Percentiles rank a stretch among this genome's conserved stretches.
phyloP scores from a whole-genome alignment of 257 asterid species.

The Leonotis leonurus region DNA sequence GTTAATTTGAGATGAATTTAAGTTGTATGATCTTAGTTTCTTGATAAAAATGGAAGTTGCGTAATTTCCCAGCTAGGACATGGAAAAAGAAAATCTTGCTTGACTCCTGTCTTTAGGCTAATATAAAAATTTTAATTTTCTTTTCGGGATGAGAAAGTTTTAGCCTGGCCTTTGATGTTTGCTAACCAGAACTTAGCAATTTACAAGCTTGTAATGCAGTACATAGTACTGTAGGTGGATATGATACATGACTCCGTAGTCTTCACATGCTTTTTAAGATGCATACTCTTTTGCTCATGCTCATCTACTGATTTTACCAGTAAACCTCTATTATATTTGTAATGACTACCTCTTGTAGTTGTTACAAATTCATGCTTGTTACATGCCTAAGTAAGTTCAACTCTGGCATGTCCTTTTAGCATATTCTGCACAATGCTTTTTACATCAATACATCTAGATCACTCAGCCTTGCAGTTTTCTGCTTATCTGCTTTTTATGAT shows the following conservation, averaged over 20 bases:
- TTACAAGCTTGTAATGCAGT: background rate
- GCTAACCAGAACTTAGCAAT: background rate
- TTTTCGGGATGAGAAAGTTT: background rate
- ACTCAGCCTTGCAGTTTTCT: background rate
- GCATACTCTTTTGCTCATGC: background rate
- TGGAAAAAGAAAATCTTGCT: background rate
- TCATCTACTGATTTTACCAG: background rate
- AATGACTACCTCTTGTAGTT: background rate
- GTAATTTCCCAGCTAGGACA: background rate
- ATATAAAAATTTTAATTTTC: background rate
- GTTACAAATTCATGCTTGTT: slow-evolving; percentile 1
- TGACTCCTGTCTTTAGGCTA: background rate
- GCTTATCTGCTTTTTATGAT: background rate
- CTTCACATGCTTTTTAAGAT: background rate
- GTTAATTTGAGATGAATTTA: background rate
- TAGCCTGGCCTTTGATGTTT: slow-evolving; percentile 2
- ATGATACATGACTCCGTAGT: background rate
- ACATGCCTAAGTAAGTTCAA: background rate
- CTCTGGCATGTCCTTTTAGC: background rate
- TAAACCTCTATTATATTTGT: background rate
- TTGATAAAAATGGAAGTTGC: background rate
- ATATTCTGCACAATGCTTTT: background rate
- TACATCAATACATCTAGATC: background rate
- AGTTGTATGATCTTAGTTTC: background rate
- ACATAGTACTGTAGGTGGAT: background rate